Base-by-base conservation (phyloP, 306 rosid species). In the Medicago arabica region DNA sequence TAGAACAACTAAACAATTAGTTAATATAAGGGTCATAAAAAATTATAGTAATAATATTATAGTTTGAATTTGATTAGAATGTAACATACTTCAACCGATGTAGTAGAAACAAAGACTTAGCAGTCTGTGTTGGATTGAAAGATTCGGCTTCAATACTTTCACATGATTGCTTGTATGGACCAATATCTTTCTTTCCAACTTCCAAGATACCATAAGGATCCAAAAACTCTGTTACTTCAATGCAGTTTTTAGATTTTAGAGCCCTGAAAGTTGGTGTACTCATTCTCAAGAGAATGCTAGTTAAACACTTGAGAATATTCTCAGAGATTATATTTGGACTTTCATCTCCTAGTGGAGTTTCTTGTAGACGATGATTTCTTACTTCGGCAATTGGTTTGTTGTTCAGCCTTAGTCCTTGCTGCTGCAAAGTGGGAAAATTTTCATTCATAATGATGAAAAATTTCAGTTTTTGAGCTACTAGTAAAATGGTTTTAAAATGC, bases 271-370 rank as follows among this genome's bases (percentile, higher is more conserved):
- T 15, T 23, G 36, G 39, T 58, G 85, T 75, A 83, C 87, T 86
- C 89, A 88, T 80, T 81, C 97, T 84, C 78, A 84, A 62, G 79
- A 95, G 85, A 83, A 92, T 89, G 87, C 84, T 90, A 62, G 92
- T 84, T 78, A 92, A 86, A 80, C 98, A 95, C 86, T 87, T 92
- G 6, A 95, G 63, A 76, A 89, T 89, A 75, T 83, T 84, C 82
- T 92, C 96, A n/a, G 97, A 89, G 64, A 90, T 75, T 75, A 57
- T 76, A 89, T 95, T 95, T 23, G 98, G 97, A 60, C 68, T 75
- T 21, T 95, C 91, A 76, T 86, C 93, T 54, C 75, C 82, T 0
- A 73, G 55, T 39, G 40, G 8, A 49, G 63, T 87, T 55, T 81
- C 68, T 4, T 78, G 82, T 9, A 79, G 83, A 53, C 76, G 74